Evolutionary conservation across 2,329 filamentous ascomycete genomes (phyloP).

Genomic region (Cercospora janseana): DNA sequence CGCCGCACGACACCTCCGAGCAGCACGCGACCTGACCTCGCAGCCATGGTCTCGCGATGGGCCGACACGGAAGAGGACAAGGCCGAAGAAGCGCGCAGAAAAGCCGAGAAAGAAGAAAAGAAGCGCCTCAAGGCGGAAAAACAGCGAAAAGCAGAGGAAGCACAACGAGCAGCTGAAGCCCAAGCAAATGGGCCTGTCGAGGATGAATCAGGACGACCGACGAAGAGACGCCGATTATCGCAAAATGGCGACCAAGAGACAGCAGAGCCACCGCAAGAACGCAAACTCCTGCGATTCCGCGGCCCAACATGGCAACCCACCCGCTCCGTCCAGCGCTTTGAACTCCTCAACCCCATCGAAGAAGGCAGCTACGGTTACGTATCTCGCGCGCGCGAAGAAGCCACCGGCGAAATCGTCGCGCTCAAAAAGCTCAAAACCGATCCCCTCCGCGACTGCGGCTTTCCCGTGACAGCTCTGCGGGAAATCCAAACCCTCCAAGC

Average conservation of each 20-base stretch:
- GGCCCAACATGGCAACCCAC: slow-evolving; percentile 66
- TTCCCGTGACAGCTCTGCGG: slow-evolving; percentile 86
- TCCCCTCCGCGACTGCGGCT: slow-evolving; percentile 66
- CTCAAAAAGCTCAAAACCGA: slow-evolving; percentile 94
- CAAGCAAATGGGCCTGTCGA: slow-evolving; percentile 29
- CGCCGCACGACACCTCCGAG: slow-evolving; percentile 10
- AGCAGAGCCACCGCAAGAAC: slow-evolving; percentile 39
- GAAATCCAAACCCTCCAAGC: slow-evolving; percentile 90
- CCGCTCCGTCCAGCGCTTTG: slow-evolving; percentile 80
- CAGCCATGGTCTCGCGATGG: slow-evolving; percentile 68
- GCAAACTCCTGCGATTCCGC: slow-evolving; percentile 70
- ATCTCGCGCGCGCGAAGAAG: slow-evolving; percentile 72
- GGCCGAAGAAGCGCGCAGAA: slow-evolving; percentile 68
- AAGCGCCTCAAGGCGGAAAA: slow-evolving; percentile 80
- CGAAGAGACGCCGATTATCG: slow-evolving; percentile 63
- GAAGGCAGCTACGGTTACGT: slow-evolving; percentile 97
- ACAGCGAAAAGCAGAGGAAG: slow-evolving; percentile 64
- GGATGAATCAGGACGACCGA: slow-evolving; percentile 44
- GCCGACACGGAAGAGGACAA: slow-evolving; percentile 79
- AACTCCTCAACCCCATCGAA: slow-evolving; percentile 93
- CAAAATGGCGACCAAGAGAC: slow-evolving; percentile 41
- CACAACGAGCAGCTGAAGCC: slow-evolving; percentile 37
- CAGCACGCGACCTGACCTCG: slow-evolving; percentile 4
- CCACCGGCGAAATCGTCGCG: slow-evolving; percentile 78
- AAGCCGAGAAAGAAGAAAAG: slow-evolving; percentile 84